Conservation (phyloP, 2,329 filamentous ascomycete species). For the Xylariaceae sp. region DNA sequence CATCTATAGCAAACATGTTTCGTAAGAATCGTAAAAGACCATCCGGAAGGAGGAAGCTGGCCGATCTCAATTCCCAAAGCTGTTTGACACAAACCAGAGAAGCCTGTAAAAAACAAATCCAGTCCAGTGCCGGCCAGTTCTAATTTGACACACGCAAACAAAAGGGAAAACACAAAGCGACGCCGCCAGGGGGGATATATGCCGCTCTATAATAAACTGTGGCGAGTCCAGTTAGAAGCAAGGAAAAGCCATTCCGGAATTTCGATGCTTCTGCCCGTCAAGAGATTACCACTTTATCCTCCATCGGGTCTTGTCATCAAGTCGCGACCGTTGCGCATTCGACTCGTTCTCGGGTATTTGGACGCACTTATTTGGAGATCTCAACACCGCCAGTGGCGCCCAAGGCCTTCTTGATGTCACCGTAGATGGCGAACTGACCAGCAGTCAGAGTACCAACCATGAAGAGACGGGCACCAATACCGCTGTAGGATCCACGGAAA, state of each 20-base stretch:
- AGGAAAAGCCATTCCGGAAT: neutral
- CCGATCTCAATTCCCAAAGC: slow-evolving; percentile 10
- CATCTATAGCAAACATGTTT: slow-evolving; percentile 24
- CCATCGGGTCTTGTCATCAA: slow-evolving; percentile 21
- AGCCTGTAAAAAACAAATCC: slow-evolving; percentile 24
- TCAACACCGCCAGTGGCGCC: slow-evolving; percentile 59
- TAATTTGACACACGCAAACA: slow-evolving; percentile 25
- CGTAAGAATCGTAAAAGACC: slow-evolving; percentile 17
- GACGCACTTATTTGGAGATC: slow-evolving; percentile 37
- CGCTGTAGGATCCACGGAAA: slow-evolving; percentile 59
- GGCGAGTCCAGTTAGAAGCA: slow-evolving; percentile 14
- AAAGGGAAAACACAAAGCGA: slow-evolving; percentile 22
- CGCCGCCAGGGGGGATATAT: slow-evolving; percentile 21
- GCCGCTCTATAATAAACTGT: slow-evolving; percentile 18
- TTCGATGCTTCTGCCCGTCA: neutral
- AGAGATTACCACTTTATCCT: slow-evolving; percentile 20
- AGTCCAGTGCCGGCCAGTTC: slow-evolving; percentile 27
- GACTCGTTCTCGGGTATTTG: neutral
- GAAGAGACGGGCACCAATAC: slow-evolving; percentile 69
- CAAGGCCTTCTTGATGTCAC: slow-evolving; percentile 41
- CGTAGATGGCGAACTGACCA: slow-evolving; percentile 71
- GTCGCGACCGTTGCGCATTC: neutral
- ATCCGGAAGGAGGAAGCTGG: slow-evolving; percentile 6
- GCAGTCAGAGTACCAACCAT: slow-evolving; percentile 65
- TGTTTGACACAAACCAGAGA: slow-evolving; percentile 24